Evolutionary conservation across 805 yeast species (phyloP).

Genomic region (Kodamaea sagamina): DNA sequence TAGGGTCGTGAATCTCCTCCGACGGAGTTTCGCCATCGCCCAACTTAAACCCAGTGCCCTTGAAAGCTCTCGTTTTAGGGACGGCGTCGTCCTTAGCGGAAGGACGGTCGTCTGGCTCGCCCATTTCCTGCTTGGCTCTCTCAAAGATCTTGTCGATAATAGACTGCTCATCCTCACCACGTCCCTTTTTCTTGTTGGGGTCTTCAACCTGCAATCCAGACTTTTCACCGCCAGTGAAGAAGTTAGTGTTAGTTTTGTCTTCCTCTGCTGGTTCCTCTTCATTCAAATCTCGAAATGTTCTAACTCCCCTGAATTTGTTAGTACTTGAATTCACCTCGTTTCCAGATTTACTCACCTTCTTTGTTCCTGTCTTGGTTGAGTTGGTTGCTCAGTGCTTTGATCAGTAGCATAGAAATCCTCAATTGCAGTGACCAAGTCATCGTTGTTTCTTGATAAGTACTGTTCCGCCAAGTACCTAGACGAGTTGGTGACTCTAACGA

Average conservation of each 20-base stretch:
- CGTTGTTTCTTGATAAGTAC: slow-evolving; percentile 37
- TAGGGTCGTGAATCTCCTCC: slow-evolving; percentile 36
- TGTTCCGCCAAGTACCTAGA: slow-evolving; percentile 41
- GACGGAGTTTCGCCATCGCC: slow-evolving; percentile 49
- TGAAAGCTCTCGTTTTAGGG: slow-evolving; percentile 31
- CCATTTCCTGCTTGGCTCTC: slow-evolving; percentile 54
- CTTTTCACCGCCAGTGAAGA: slow-evolving; percentile 72
- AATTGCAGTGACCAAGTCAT: slow-evolving; percentile 41
- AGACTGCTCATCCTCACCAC: slow-evolving; percentile 42
- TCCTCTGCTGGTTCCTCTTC: slow-evolving; percentile 51
- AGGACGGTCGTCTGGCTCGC: slow-evolving; percentile 37
- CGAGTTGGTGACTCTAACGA: slow-evolving; percentile 38
- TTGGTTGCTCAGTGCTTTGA: slow-evolving; percentile 8
- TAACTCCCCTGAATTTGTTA: slow-evolving; percentile 26
- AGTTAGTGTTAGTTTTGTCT: slow-evolving; percentile 53
- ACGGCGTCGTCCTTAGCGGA: slow-evolving; percentile 29
- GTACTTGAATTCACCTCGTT: slow-evolving; percentile 2
- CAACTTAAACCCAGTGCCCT: slow-evolving; percentile 54
- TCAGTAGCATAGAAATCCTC: slow-evolving; percentile 41
- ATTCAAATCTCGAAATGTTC: slow-evolving; percentile 43
- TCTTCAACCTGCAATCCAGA: slow-evolving; percentile 80
- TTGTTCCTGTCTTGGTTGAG: slow-evolving; percentile 7
- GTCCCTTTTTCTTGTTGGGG: slow-evolving; percentile 47
- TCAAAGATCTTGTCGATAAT: slow-evolving; percentile 68
- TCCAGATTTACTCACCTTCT: slow-evolving; percentile 1